Conservation (phyloP, 345 rosid species). For the Kandelia obovata region DNA sequence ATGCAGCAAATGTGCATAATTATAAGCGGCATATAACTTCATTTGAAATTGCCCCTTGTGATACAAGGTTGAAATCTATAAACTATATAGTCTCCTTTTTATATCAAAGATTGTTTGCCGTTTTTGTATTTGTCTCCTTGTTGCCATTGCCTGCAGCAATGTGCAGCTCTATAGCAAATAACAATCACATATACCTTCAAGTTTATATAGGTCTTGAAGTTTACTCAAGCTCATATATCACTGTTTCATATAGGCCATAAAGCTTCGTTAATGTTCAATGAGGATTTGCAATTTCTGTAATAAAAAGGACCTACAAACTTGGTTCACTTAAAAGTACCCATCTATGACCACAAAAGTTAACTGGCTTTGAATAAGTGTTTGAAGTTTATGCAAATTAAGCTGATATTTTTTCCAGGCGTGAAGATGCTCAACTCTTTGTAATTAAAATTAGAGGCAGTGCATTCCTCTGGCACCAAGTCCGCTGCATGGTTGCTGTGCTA, state of each 20-base stretch:
- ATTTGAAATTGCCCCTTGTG: constrained; percentile 59
- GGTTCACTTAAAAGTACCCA: neutral
- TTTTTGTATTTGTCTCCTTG: neutral
- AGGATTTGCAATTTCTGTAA: neutral
- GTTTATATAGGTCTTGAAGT: too few relatives aligned
- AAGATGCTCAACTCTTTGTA: constrained; percentile 59
- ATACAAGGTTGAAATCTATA: constrained; percentile 47
- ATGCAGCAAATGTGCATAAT: constrained; percentile 80
- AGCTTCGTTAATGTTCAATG: neutral
- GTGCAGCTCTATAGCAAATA: neutral
- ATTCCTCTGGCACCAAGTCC: constrained; percentile 93
- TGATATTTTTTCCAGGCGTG: constrained; percentile 43
- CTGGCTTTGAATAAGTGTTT: neutral
- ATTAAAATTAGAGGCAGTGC: constrained; percentile 82
- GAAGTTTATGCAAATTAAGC: constrained; percentile 8
- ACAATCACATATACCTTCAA: too few relatives aligned
- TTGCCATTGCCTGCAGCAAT: neutral
- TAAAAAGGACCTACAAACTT: neutral
- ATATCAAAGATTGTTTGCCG: neutral
- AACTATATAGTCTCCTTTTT: neutral
- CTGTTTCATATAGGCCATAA: too few relatives aligned
- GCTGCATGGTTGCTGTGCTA: constrained; percentile 85
- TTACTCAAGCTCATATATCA: too few relatives aligned
- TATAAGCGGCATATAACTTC: constrained; percentile 58
- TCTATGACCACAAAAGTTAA: neutral